Evolutionary conservation across 257 asterid species (phyloP), one percentile per base, ranked within the genome.

Genomic region (Solanum corneliomulleri): DNA sequence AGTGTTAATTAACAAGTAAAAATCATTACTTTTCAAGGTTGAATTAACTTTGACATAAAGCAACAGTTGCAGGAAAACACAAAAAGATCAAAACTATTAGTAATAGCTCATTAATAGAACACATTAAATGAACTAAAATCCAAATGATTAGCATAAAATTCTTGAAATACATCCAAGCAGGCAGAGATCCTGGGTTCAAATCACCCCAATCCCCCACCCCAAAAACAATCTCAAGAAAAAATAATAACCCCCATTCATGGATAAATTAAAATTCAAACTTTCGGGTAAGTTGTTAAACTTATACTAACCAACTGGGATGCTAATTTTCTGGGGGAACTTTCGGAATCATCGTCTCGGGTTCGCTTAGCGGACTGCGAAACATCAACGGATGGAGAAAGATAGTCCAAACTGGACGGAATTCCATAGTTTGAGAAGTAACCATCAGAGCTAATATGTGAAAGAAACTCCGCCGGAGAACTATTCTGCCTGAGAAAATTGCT

Each of bases 401-500:
- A 90, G 29, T 91, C 95, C 89, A 89, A 91, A 88, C 83, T 92
- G 49, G 93, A 86, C 27, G 97, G 95, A 90, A 92, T 82, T 69
- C 96, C 98, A 39, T 95, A 92, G 85, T 88, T 90, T 21, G 97
- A 89, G 85, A 94, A 95, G 86, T 88, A 90, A 29, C 93, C 96
- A 84, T 94, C 98, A 9, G 96, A 87, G 35, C 83, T 91, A 6
- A 92, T 89, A 88, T 91, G 91, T 23, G 95, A 91, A 45, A 94
- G 69, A 82, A 96, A 93, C 86, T 95, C 99, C 21, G 99, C 97
- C 39, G 99, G 99, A 3, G 99, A 96, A 90, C 98, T 96, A 87
- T 92, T 95, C 92, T 95, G 98, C 90, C 99, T 88, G 29, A 95
- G 93, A 86, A 94, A 92, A 89, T 92, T 92, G 6, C 78, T 86